Base-by-base conservation (phyloP, 108 stramenopile genomes). In the Nitzschia sp. region DNA sequence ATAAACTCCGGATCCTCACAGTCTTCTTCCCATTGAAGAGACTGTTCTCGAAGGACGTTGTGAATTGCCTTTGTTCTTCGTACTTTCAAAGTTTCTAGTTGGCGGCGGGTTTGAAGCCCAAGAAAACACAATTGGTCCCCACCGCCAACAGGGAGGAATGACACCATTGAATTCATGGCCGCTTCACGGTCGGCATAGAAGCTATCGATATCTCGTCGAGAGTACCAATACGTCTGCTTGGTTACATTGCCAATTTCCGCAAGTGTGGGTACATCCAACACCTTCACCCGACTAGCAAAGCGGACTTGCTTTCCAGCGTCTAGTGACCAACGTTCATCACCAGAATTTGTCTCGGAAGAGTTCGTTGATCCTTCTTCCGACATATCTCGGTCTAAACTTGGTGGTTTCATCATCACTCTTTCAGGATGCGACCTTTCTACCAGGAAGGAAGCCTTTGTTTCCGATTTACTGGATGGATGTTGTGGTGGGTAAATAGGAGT, bases 11-110 rank as follows among this genome's bases (percentile, higher is more conserved):
- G 61, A 46, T 62, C 61, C 0, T 37, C 43, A 10, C 42, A 12
- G 20, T 46, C 22, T 8, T 62, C 43, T n/a, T 62, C 43, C 61
- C 61, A 62, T 44, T 62, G 61, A 12, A 44, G 37, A 21, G 1
- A 14, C 22, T 62, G 61, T 46, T 43, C 61, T 43, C 22, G 17
- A 10, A 62, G 22, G 9, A 62, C 41, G 7, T 44, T 21, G 20
- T 62, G 10, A 2, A 22, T 10, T 25, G 61, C 61, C 3, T 43
- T 39, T 12, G 10, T 19, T 24, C 37, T 22, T 14, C 22, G 6
- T 2, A 26, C 29, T 12, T 62, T 62, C 19, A 41, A 12, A 19
- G 20, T 24, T 5, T 62, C 40, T 7, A 21, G 9, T 62, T 62
- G 42, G 29, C 11, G 15, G 43, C 10, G 41, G 10, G 61, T 44